Evolutionary conservation across 2,329 filamentous ascomycete genomes (phyloP), one percentile per base, ranked within the genome.

Genomic region (Trichoderma koningiopsis): DNA sequence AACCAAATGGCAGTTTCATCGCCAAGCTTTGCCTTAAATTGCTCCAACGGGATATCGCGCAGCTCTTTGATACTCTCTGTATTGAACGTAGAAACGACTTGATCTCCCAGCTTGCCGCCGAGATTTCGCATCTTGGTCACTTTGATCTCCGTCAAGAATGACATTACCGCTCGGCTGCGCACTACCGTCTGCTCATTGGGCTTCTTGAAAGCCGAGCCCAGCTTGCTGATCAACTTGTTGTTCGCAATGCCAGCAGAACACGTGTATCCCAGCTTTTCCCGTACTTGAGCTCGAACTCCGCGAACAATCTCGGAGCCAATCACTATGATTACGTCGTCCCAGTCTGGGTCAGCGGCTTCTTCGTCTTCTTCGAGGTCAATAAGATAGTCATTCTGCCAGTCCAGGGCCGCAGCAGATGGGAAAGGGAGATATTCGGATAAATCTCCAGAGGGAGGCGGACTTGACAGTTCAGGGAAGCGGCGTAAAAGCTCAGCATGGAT

Each of bases 151-250:
- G 87, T 87, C 53, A 99, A 82, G 76, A 99, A 99, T 55, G 91
- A 85, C 71, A 89, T 85, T 2, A 93, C 85, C 0, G 95, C 95
- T 58, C 94, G 89, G 77, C 93, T 95, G 29, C 96, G 91, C 60
- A 99, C 89, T n/a, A 98, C 88, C 0, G 95, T 98, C 81, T 99
- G 96, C 73, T 91, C 88, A 76, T 97, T 96, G 40, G 96, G 96
- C 79, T 99, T 99, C 81, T 93, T 94, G 82, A 94, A 89, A 7
- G 88, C 93, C 29, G 93, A 97, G 35, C 95, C 96, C 68, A 99
- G 83, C 82, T 99, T 99, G 71, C 94, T 93, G 70, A 99, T 84
- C 87, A 97, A 93, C 81, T 98, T 99, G 83, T 97, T 99, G 72
- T 87, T 88, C 35, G 94, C 92, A 72, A 99, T 84, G 7, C 96